These are phyloP conservation scores for Microdochium paspali DNA, from an alignment of 2,329 filamentous ascomycete genomes.

Conservation along the genomic window DNA sequence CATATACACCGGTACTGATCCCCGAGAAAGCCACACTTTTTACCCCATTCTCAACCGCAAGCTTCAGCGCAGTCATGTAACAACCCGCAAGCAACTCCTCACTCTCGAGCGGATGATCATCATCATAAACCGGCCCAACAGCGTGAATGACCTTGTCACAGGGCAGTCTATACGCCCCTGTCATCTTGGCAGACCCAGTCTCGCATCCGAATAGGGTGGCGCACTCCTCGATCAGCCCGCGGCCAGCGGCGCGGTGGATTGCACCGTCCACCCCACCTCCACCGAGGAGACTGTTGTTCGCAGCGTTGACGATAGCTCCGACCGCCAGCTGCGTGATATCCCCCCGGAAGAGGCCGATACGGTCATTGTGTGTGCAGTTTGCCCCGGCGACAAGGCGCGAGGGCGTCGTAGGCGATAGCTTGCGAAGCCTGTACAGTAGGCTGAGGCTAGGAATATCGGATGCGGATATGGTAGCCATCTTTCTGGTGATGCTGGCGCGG, in stretches of 20 bases:
- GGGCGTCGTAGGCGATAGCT: slow-evolving; percentile 25
- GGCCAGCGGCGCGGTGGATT: slow-evolving; percentile 78
- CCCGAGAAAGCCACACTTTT: slow-evolving; percentile 72
- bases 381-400: slow-evolving; percentile 11
- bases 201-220: slow-evolving; percentile 58
- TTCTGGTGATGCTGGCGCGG: slow-evolving; percentile 11
- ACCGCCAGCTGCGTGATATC: slow-evolving; percentile 76
- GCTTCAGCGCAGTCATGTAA: slow-evolving; percentile 61
- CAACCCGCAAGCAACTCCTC: slow-evolving; percentile 45
- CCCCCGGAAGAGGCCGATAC: slow-evolving; percentile 58
- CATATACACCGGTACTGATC: slow-evolving; percentile 84
- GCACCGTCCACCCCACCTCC: slow-evolving; percentile 88
- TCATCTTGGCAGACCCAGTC: slow-evolving; percentile 78
- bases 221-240: slow-evolving; percentile 60
- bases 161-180: slow-evolving; percentile 65
- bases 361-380: slow-evolving; percentile 48
- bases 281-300: slow-evolving; percentile 68
- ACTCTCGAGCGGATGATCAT: slow-evolving; percentile 25
- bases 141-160: slow-evolving; percentile 78
- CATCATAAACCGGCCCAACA: slow-evolving; percentile 71
- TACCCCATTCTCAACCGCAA: slow-evolving; percentile 60
- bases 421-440: slow-evolving; percentile 53
- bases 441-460: slow-evolving; percentile 53
- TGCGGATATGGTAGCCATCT: slow-evolving; percentile 30
- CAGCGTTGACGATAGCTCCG: slow-evolving; percentile 88